phyloP scores from a whole-genome alignment of 2,329 filamentous ascomycete species.

The Botryotinia convoluta region DNA sequence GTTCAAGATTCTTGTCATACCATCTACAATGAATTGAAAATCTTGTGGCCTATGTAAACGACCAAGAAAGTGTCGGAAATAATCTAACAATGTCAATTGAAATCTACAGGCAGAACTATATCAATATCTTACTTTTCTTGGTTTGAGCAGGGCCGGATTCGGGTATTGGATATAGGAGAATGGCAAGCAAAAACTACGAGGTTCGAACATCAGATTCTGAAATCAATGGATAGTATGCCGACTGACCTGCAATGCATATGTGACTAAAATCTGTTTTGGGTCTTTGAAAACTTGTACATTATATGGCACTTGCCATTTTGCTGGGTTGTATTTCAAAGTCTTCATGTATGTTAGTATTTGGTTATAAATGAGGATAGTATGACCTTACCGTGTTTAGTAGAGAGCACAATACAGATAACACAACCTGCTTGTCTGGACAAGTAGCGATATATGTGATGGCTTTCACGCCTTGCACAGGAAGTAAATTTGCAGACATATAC shows the following conservation, averaged over 20 bases:
- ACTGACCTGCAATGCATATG: conserved; percentile 69
- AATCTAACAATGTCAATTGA: conserved; percentile 48
- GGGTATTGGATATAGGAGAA: conserved; percentile 83
- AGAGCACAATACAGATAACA: conserved; percentile 87
- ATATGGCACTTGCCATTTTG: conserved; percentile 90
- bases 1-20: conserved; percentile 87
- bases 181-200: conserved; percentile 73
- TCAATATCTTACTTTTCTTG: conserved; percentile 58
- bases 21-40: conserved; percentile 95
- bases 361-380: conserved; percentile 15
- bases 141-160: conserved; percentile 63
- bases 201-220: conserved; percentile 15
- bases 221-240: background rate
- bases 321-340: conserved; percentile 94
- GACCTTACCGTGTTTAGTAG: conserved; percentile 79
- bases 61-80: conserved; percentile 79
- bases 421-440: conserved; percentile 84
- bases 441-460: conserved; percentile 87
- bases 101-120: background rate
- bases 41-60: conserved; percentile 90
- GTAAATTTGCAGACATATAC: conserved; percentile 77
- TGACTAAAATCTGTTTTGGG: conserved; percentile 83
- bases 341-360: conserved; percentile 40
- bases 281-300: conserved; percentile 91
- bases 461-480: conserved; percentile 80